Evolutionary conservation across 2,329 filamentous ascomycete species (phyloP), one percentile per base, ranked within the genome.

Genomic region (Cadophora gregata): DNA sequence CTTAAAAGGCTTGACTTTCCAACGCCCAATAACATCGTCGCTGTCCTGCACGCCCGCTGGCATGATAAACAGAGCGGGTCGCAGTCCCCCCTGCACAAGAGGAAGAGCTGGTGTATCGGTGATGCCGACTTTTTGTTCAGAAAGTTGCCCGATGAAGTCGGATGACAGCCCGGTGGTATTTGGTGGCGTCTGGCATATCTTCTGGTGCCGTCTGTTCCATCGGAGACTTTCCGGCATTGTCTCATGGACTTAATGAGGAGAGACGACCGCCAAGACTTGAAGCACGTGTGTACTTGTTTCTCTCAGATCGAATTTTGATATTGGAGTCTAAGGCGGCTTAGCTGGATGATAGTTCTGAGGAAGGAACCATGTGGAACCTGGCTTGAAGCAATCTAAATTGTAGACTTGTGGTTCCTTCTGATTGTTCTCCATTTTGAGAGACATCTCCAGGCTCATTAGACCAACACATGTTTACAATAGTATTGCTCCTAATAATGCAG

Each of bases 1-100:
- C 55, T 58, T 58, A 58, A 58, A 58, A 58, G n/a, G 55, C 31
- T 58, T 58, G 55, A 58, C 21, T 58, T 31, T 25, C 27, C 12
- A 31, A 25, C 25, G 16, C 27, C 50, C 50, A 53, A 29, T 53
- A 31, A 31, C 16, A 53, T n/a, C 27, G 14, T 29, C 19, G 21
- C 33, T 25, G 8, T 27, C 21, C n/a, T 25, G 55, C 55, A 58
- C 55, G 55, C 9, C 31, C 1, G 5, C n/a, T 58, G 21, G 14
- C 12, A n/a, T 16, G 55, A 33, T 36, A 58, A n/a, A 33, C 53
- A 24, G 10, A 47, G 42, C 42, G n/a, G 42, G 42, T 36, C 10
- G n/a, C n/a, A 33, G 1, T 21, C 33, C 31, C 21, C 38, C 53
- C 53, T 56, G 53, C 53, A 56, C 53, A 31, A 56, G 31, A 53